phyloP scores from a whole-genome alignment of 2,329 filamentous ascomycete genomes.

The Cadophora sp. region DNA sequence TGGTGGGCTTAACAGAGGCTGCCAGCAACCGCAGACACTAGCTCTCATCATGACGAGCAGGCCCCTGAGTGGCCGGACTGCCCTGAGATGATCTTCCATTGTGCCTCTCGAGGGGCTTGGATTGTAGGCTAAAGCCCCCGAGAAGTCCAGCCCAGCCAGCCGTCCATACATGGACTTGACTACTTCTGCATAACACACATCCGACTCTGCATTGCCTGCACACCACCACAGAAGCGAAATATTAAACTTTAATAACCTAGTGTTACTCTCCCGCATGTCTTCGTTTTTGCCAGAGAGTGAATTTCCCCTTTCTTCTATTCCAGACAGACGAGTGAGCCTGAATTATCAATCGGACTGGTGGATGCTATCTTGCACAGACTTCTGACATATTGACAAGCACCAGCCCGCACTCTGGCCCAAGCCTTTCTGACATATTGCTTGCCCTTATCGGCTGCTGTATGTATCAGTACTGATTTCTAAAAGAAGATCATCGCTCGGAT shows the following conservation, averaged over 20 bases:
- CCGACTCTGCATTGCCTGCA: neutral
- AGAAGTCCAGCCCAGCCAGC: neutral
- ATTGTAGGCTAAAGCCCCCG: slow-evolving; percentile 1
- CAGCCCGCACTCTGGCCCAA: neutral
- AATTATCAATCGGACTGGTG: neutral
- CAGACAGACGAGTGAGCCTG: neutral
- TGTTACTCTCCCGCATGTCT: neutral
- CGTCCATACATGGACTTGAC: too few relatives aligned
- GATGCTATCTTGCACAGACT: slow-evolving; percentile 1
- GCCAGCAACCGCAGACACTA: slow-evolving; percentile 6
- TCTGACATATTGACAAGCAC: neutral
- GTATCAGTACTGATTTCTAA: slow-evolving; percentile 1
- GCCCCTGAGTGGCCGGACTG: neutral
- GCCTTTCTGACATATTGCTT: slow-evolving; percentile 13
- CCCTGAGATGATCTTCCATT: neutral
- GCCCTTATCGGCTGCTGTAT: neutral
- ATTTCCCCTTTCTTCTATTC: neutral
- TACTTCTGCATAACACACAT: too few relatives aligned
- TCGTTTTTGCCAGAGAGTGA: neutral
- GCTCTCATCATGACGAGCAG: neutral
- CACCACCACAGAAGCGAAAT: neutral
- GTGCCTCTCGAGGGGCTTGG: neutral
- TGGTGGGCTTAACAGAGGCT: neutral
- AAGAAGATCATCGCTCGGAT: slow-evolving; percentile 16
- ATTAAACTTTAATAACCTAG: slow-evolving; percentile 2